A percentile compares a stretch with the other conserved stretches of the same genome.
These are phyloP conservation scores for Solanum lignicaule DNA, from an alignment of 257 asterid species.

Conservation along the genomic window DNA sequence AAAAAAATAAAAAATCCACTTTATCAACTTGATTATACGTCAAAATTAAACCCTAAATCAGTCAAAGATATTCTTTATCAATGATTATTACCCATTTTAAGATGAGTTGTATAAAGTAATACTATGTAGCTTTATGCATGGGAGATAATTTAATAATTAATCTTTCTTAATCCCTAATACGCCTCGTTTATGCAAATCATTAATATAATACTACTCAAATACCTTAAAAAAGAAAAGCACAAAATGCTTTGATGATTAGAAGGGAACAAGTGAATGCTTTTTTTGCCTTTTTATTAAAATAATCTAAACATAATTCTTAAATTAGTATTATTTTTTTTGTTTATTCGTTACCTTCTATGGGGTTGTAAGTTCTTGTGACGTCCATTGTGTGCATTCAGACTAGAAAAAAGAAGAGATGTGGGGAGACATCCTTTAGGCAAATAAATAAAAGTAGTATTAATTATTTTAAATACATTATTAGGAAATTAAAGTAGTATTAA, in stretches of 20 bases:
- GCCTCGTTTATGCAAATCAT: not conserved
- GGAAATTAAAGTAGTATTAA: not conserved
- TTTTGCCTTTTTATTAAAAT: conserved; percentile 3
- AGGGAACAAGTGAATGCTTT: conserved; percentile 9
- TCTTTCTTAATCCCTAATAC: not conserved
- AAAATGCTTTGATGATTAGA: conserved; percentile 43
- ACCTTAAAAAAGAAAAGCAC: conserved; percentile 55
- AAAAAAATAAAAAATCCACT: not conserved
- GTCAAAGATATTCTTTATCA: not conserved
- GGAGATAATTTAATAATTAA: not conserved
- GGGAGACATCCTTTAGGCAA: conserved; percentile 23
- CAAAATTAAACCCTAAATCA: not conserved
- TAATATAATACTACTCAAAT: conserved; percentile 5
- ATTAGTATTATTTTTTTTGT: not conserved
- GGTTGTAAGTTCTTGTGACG: not conserved
- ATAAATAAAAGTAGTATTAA: not conserved
- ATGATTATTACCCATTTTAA: not conserved
- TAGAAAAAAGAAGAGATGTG: not conserved
- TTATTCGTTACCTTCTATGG: not conserved
- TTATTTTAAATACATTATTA: not conserved
- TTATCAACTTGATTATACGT: not conserved
- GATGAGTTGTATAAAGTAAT: not conserved
- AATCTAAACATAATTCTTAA: not conserved
- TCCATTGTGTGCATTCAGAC: not conserved
- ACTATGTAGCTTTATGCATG: not conserved